Conservation (phyloP, 805 yeast genomes). For the Yarrowia bubula region DNA sequence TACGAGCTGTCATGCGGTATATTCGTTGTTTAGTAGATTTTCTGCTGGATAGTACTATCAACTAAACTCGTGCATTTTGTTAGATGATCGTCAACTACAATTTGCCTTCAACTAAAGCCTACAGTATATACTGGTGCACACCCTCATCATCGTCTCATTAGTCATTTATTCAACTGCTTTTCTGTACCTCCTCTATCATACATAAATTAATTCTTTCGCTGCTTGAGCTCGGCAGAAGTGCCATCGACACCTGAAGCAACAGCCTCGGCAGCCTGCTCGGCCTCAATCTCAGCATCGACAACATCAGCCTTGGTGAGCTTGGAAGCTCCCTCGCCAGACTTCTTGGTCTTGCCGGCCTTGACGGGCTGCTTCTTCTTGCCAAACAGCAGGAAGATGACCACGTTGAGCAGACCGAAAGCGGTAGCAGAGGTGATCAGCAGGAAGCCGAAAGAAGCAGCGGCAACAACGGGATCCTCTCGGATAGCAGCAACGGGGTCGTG, state of each 20-base stretch:
- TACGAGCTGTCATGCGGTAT: too few relatives aligned
- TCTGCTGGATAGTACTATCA: too few relatives aligned
- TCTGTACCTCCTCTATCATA: conserved; percentile 31
- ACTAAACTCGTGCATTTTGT: too few relatives aligned
- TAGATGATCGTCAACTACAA: too few relatives aligned
- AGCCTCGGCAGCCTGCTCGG: conserved; percentile 74
- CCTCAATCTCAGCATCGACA: conserved; percentile 61
- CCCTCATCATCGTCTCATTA: too few relatives aligned
- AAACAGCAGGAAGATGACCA: conserved; percentile 19
- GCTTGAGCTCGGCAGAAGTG: conserved; percentile 10
- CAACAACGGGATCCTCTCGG: conserved; percentile 40
- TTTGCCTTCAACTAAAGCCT: too few relatives aligned
- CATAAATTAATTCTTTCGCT: conserved; percentile 38
- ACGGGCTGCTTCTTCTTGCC: conserved; percentile 41
- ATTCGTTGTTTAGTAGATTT: too few relatives aligned
- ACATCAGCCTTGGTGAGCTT: conserved; percentile 57
- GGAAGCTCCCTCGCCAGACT: conserved; percentile 73
- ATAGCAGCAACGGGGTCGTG: conserved; percentile 39
- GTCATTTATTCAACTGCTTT: background rate
- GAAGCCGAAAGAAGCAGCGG: conserved; percentile 35
- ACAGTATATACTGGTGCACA: too few relatives aligned
- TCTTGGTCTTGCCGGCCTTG: conserved; percentile 51
- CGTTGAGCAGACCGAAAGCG: conserved; percentile 35
- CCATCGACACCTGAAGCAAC: conserved; percentile 46
- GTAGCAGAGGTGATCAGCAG: conserved; percentile 33